Evolutionary conservation across 1,284 basidiomycete genomes (phyloP), one percentile per base, ranked within the genome.

Genomic region (Neonothopanus nambi): DNA sequence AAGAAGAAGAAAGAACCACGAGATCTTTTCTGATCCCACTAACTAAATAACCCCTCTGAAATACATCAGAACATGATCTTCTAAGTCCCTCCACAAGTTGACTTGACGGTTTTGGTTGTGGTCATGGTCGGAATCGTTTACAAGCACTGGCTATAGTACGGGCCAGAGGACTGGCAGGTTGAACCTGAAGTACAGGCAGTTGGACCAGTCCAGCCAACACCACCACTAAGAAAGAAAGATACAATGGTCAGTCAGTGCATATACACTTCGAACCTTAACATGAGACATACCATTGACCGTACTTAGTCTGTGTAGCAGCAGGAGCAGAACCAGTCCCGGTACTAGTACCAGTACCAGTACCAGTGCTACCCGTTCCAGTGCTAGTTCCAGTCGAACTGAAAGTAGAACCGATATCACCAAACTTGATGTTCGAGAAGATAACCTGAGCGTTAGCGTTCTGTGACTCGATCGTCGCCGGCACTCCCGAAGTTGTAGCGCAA

Each of bases 381-480:
- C 26, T 11, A 28, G 51, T 56, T 13, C 17, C 42, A 30, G 47
- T 52, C 30, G 48, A 38, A 24, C 23, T 42, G 38, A 41, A 78
- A 40, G 77, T 79, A 48, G 73, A 73, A 58, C 71, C 73, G 60
- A 78, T 69, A 64, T 65, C 63, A 53, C 77, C 77, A 60, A 70
- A 71, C 60, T 70, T 71, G 69, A 79, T 77, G 71, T 78, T 78
- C 30, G 76, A 79, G 69, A 67, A 78, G 52, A 63, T 68, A 56
- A 80, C 76, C 38, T 65, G 63, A 30, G 72, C 68, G 61, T 61
- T 67, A 41, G 69, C 55, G 57, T 54, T 57, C 44, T 66, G 51
- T n/a, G 70, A 59, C 63, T 77, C 75, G 59, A 79, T 72, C 46
- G 70, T 63, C 12, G 63, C 49, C 47, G 76, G 74, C 3, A 54